These are phyloP conservation scores for Aaosphaeria arxii DNA, from an alignment of 2,329 filamentous ascomycete genomes.

Conservation along the genomic window DNA sequence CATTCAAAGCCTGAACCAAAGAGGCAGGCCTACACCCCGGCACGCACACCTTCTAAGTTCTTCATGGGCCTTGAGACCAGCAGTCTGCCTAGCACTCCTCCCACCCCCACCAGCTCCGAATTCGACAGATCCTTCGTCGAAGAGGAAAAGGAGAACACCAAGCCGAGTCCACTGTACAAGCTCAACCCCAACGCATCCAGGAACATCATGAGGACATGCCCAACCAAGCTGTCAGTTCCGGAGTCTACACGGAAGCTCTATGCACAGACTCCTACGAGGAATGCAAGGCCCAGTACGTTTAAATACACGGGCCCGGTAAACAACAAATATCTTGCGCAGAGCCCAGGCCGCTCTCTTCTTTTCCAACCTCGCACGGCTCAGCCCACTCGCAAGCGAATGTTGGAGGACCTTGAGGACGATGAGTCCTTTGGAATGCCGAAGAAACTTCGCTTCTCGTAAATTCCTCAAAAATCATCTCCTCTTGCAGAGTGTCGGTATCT, in stretches of 20 bases:
- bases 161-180: not conserved
- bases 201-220: not conserved
- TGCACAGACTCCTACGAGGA: not conserved
- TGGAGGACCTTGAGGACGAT: slow-evolving; percentile 5
- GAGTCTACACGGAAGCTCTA: slow-evolving; percentile 16
- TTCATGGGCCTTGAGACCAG: slow-evolving; percentile 1
- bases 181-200: not conserved
- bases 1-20: slow-evolving; percentile 14
- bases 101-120: slow-evolving; percentile 24
- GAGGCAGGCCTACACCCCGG: slow-evolving; percentile 25
- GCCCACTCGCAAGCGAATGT: slow-evolving; percentile 6
- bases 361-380: slow-evolving; percentile 2
- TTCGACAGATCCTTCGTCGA: slow-evolving; percentile 20
- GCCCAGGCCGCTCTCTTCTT: slow-evolving; percentile 13
- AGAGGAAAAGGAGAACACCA: slow-evolving; percentile 26
- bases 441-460: slow-evolving; percentile 14
- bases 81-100: slow-evolving; percentile 12
- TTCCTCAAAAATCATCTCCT: too few species aligned
- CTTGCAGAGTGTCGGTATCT: too few species aligned
- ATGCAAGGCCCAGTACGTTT: not conserved
- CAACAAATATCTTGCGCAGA: slow-evolving; percentile 24
- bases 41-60: slow-evolving; percentile 28
- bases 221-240: slow-evolving; percentile 1
- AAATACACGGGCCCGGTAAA: slow-evolving; percentile 49
- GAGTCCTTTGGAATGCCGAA: slow-evolving; percentile 18